Percentiles rank a stretch among this genome's conserved stretches.
phyloP scores from a whole-genome alignment of 2,329 filamentous ascomycete species.

The Torrubiella hemipterigena region DNA sequence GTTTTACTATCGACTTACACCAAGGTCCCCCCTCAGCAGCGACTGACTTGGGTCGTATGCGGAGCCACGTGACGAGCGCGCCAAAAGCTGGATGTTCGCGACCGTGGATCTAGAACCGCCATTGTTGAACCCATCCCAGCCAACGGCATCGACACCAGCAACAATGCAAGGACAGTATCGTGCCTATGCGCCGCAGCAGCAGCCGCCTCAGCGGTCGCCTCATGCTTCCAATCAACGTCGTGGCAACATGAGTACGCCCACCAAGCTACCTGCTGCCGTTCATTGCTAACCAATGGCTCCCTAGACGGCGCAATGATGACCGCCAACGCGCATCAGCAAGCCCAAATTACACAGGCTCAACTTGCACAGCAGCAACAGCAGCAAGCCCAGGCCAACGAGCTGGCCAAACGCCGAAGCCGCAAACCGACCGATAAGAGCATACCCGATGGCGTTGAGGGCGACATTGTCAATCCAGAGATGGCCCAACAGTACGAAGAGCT shows the following conservation, averaged over 20 bases:
- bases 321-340: conserved; percentile 35
- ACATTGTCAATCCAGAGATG: conserved; percentile 64
- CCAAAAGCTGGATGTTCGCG: too few species aligned
- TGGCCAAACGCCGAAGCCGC: conserved; percentile 67
- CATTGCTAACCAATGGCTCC: conserved; percentile 7
- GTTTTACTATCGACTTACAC: conserved; percentile 2
- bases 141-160: conserved; percentile 6
- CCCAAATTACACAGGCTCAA: conserved; percentile 42
- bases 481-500: conserved; percentile 73
- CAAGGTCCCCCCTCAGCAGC: too few species aligned
- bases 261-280: conserved; percentile 4
- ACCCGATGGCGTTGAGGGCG: conserved; percentile 77
- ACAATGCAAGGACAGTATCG: conserved; percentile 44
- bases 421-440: conserved; percentile 94
- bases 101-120: too few species aligned
- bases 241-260: conserved; percentile 38
- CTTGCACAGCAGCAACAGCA: conserved; percentile 38
- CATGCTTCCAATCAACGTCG: conserved; percentile 36
- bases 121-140: too few species aligned
- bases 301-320: conserved; percentile 43
- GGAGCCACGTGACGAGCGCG: too few species aligned
- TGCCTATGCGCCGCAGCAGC: conserved; percentile 33
- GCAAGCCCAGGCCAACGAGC: conserved; percentile 45
- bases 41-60: too few species aligned
- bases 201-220: conserved; percentile 35